Evolutionary conservation across 768 basidiomycete species (phyloP), one percentile per base, ranked within the genome.

Genomic region (Lactarius pseudohatsudake): DNA sequence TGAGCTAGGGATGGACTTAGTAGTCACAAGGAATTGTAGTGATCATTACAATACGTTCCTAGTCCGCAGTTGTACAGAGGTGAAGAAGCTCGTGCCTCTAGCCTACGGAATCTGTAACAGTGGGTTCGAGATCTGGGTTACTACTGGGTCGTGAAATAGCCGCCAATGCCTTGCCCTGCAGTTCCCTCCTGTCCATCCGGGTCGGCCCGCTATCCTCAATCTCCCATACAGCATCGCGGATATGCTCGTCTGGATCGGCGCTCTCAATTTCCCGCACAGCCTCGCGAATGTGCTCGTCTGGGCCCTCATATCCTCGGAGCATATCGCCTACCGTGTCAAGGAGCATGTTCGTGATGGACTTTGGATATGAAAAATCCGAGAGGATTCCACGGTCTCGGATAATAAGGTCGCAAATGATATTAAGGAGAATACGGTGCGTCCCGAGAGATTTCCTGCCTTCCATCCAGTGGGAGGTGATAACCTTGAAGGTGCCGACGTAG

Each of bases 401-500:
- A 3, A 61, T 38, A 0, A 65, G 41, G 36, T 65, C 64, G 43
- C 59, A 61, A 13, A 61, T 45, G 8, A 65, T 18, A 15, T 59
- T 13, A 11, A 65, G 59, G 0, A 61, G 26, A 26, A 61, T 13
- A n/a, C 4, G 11, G 1, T 38, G 36, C 36, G 36, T 38, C 36
- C 10, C 36, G 36, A 38, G 11, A 2, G 36, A 38, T 38, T 38
- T 1, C 36, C 2, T 38, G 36, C 36, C 10, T 9, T 38, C 11
- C 36, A 38, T 38, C 11, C 36, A 38, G 11, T 38, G 11, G 36
- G 36, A 38, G 1, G 10, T 38, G 36, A 38, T 38, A 38, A 3
- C 13, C 10, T 13, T 38, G 36, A 38, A 38, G 11, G 36, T 13
- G 11, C 11, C 36, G 36, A 13, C 10, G 36, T 11, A 38, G 11